Conservation (phyloP, 1,284 basidiomycete genomes). For the Cutaneotrichosporon arboriforme region DNA sequence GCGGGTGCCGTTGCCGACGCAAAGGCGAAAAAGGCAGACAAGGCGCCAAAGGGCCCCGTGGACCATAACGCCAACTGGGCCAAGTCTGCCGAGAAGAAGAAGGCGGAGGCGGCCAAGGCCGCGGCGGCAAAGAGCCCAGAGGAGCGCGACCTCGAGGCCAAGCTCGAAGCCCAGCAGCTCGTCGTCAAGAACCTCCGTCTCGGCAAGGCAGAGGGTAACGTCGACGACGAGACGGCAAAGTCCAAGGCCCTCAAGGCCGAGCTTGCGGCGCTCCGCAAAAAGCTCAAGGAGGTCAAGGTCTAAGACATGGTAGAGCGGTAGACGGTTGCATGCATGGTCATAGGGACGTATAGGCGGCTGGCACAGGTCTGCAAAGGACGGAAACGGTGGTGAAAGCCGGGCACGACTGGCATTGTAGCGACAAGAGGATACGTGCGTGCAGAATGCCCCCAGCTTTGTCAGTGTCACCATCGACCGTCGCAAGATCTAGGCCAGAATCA, state of each 20-base stretch:
- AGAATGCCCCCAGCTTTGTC: too few species aligned
- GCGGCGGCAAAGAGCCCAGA: conserved; percentile 46
- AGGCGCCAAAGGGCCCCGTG: conserved; percentile 31
- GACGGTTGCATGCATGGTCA: too few species aligned
- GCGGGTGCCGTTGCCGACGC: conserved; percentile 26
- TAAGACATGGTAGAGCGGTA: neutral
- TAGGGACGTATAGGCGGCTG: too few species aligned
- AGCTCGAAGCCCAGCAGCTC: conserved; percentile 68
- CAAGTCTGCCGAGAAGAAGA: conserved; percentile 25
- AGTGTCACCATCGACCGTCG: too few species aligned
- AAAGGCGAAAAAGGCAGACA: conserved; percentile 10
- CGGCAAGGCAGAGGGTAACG: conserved; percentile 54
- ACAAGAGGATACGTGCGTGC: too few species aligned
- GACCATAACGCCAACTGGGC: conserved; percentile 35
- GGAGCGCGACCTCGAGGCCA: conserved; percentile 51
- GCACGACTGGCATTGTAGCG: too few species aligned
- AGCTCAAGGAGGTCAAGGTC: conserved; percentile 34
- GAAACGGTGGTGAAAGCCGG: too few species aligned
- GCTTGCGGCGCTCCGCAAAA: conserved; percentile 54
- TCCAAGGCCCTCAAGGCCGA: conserved; percentile 60
- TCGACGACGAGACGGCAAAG: conserved; percentile 51
- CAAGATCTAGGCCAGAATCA: too few species aligned
- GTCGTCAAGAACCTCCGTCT: conserved; percentile 64
- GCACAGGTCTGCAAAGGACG: too few species aligned
- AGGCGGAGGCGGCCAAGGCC: conserved; percentile 34